Conservation (phyloP, 495 filamentous ascomycete species). For the Penicillium coffeae region DNA sequence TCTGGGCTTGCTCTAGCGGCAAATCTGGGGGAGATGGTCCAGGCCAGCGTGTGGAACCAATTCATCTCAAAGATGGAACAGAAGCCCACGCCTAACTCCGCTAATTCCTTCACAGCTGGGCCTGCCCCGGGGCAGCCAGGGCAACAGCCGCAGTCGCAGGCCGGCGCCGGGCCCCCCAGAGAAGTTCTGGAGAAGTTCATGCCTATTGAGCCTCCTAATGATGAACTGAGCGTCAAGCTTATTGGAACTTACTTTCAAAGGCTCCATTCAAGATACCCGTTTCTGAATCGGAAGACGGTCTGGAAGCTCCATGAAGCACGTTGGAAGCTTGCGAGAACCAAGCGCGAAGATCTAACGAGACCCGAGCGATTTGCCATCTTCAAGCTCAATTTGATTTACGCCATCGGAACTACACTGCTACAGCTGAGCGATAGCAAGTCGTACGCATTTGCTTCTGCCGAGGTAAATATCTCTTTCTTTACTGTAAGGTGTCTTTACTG, state of each 20-base stretch:
- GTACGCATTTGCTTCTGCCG: slow-evolving; percentile 43
- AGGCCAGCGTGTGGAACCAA: slow-evolving; percentile 51
- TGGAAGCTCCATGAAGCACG: slow-evolving; percentile 44
- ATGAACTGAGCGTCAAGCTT: slow-evolving; percentile 45
- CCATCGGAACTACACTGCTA: slow-evolving; percentile 49
- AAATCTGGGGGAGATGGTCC: slow-evolving; percentile 52
- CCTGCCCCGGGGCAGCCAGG: slow-evolving; percentile 2
- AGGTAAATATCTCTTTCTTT: too few species aligned
- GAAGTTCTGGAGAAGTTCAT: slow-evolving; percentile 18
- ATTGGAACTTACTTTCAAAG: slow-evolving; percentile 44
- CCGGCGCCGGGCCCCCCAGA: slow-evolving; percentile 3
- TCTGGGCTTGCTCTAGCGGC: slow-evolving; percentile 48
- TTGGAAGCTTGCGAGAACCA: slow-evolving; percentile 38
- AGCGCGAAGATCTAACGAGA: slow-evolving; percentile 35
- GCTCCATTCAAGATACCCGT: slow-evolving; percentile 48
- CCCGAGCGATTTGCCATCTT: slow-evolving; percentile 48
- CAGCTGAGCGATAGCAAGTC: slow-evolving; percentile 38
- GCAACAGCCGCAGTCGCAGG: slow-evolving; percentile 7
- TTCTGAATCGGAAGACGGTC: slow-evolving; percentile 44
- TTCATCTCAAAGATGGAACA: slow-evolving; percentile 35
- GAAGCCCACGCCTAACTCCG: slow-evolving; percentile 11
- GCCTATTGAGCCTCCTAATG: slow-evolving; percentile 45
- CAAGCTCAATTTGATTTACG: slow-evolving; percentile 51
- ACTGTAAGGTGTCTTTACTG: too few species aligned
- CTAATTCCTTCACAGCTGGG: slow-evolving; percentile 1